Evolutionary conservation across 257 asterid species (phyloP).

Genomic region (Echites panduratus): DNA sequence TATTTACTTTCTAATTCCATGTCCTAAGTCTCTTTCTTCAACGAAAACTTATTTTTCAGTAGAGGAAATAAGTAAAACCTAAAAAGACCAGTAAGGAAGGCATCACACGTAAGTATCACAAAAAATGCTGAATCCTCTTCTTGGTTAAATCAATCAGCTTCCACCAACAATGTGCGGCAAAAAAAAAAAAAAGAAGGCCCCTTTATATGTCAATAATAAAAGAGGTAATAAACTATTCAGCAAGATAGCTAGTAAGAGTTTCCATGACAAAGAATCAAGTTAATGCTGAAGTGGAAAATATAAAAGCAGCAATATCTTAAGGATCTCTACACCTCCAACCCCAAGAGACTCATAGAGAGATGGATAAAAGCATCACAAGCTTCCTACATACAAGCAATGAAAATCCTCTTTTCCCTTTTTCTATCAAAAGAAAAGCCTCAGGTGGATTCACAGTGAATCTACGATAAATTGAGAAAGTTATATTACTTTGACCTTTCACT

Average conservation of each 20-base stretch:
- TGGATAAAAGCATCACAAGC: not conserved
- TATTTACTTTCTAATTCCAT: not conserved
- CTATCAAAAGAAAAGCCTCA: not conserved
- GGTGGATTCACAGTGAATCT: constrained; percentile 4
- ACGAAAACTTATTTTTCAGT: not conserved
- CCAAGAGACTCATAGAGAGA: no score
- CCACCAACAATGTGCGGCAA: no score
- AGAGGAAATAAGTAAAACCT: not conserved
- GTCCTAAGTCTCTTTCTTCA: not conserved
- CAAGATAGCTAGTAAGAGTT: not conserved
- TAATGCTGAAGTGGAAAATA: not conserved
- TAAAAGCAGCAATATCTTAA: not conserved
- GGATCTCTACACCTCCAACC: not conserved
- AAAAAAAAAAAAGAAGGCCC: no score
- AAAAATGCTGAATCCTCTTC: not conserved
- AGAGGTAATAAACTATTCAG: not conserved
- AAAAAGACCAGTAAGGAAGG: not conserved
- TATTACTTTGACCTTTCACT: constrained; percentile 9
- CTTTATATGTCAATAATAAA: not conserved
- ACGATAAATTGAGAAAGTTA: constrained; percentile 7
- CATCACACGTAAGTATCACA: not conserved
- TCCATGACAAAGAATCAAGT: not conserved
- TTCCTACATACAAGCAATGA: not conserved
- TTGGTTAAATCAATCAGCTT: not conserved
- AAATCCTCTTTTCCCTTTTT: no score